Conservation (phyloP, 495 filamentous ascomycete species). For the Chlorociboria aeruginascens region DNA sequence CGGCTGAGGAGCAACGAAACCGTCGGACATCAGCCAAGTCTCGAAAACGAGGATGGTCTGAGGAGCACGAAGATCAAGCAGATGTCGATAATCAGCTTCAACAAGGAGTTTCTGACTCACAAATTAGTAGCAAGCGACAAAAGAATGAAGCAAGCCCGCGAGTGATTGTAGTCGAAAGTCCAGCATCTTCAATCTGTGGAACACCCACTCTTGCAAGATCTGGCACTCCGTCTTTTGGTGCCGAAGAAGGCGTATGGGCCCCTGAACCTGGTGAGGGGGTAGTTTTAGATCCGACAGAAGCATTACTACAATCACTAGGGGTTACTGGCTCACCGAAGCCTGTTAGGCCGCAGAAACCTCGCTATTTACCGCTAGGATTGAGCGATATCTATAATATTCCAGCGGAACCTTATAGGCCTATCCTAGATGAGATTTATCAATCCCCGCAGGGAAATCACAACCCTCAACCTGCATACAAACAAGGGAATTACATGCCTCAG, state of each 20-base stretch:
- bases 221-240: not conserved
- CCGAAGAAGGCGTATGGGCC: constrained; percentile 18
- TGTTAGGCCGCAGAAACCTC: not conserved
- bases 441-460: not conserved
- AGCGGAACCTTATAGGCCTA: too few species aligned
- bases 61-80: constrained; percentile 2
- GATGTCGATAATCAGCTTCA: constrained; percentile 11
- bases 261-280: constrained; percentile 17
- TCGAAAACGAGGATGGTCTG: constrained; percentile 11
- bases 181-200: constrained; percentile 4
- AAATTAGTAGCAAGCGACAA: constrained; percentile 7
- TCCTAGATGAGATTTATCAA: too few species aligned
- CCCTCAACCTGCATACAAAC: not conserved
- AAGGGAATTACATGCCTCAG: not conserved
- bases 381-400: too few species aligned
- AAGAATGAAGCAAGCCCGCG: constrained; percentile 4
- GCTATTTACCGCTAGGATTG: too few species aligned
- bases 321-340: constrained; percentile 18
- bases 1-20: not conserved
- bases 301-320: constrained; percentile 17
- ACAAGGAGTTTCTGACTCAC: not conserved
- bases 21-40: not conserved
- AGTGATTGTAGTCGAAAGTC: not conserved
- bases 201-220: constrained; percentile 13
- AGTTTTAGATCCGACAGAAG: constrained; percentile 14